These are phyloP conservation scores for Nidula niveotomentosa DNA, from an alignment of 1,284 basidiomycete genomes.

Conservation along the genomic window DNA sequence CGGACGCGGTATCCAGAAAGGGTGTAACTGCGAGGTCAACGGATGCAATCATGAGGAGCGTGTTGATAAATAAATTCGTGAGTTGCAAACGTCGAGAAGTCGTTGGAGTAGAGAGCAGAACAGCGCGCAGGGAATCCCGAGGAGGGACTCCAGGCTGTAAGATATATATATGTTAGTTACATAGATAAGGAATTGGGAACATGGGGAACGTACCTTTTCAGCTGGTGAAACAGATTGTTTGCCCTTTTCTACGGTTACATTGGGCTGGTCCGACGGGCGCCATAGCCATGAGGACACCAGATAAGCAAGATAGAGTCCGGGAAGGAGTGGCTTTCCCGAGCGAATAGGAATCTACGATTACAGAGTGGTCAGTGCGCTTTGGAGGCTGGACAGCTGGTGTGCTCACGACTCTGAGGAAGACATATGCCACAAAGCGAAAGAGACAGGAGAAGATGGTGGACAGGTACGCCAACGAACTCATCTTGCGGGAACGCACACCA, in stretches of 20 bases:
- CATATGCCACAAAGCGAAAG: no score
- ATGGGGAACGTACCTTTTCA: not conserved
- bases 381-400: no score
- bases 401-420: no score
- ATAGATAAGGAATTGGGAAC: conserved; percentile 2
- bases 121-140: conserved; percentile 14
- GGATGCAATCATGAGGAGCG: conserved; percentile 44
- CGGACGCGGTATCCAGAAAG: conserved; percentile 48
- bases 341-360: conserved; percentile 29
- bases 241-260: conserved; percentile 1
- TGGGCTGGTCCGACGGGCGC: conserved; percentile 2
- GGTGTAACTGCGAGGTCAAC: conserved; percentile 53
- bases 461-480: no score
- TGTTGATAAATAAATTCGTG: conserved; percentile 49
- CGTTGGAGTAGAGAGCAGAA: conserved; percentile 47
- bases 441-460: no score
- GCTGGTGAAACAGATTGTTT: not conserved
- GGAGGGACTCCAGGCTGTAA: conserved; percentile 2
- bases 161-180: not conserved
- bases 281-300: conserved; percentile 18
- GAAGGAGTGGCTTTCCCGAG: conserved; percentile 26
- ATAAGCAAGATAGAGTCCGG: conserved; percentile 26
- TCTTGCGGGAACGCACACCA: no score
- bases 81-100: conserved; percentile 32
- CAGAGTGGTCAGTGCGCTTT: no score